These are phyloP conservation scores for Candida railenensis DNA, from an alignment of 805 yeast species.

Conservation along the genomic window DNA sequence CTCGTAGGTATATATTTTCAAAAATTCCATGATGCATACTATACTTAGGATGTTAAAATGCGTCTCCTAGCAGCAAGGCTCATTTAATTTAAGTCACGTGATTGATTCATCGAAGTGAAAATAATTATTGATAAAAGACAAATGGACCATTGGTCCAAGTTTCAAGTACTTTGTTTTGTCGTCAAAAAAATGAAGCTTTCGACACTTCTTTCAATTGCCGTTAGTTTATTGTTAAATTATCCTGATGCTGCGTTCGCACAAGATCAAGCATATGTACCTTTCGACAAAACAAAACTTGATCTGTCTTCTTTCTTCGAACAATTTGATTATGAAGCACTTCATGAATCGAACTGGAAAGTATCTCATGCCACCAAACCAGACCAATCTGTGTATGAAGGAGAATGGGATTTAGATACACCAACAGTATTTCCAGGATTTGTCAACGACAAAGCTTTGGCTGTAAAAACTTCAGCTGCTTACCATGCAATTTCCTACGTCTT, in stretches of 20 bases:
- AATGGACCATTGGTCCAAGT: no score
- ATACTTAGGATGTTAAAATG: no score
- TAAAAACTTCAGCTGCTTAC: conserved; percentile 72
- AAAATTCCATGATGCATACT: no score
- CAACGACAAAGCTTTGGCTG: conserved; percentile 74
- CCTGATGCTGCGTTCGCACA: background rate
- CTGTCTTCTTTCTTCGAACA: conserved; percentile 63
- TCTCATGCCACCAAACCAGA: conserved; percentile 56
- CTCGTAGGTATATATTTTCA: no score
- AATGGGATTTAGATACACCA: conserved; percentile 67
- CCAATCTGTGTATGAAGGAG: conserved; percentile 62
- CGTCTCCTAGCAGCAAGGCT: no score
- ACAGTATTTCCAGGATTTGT: conserved; percentile 53
- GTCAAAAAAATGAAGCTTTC: background rate
- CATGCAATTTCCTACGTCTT: conserved; percentile 76
- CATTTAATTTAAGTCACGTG: no score
- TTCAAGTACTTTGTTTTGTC: no score
- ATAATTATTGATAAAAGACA: no score
- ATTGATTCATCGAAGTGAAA: no score
- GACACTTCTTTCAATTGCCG: background rate
- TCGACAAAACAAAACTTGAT: conserved; percentile 31
- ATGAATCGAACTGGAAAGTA: conserved; percentile 39
- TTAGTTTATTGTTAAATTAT: background rate
- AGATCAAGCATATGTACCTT: conserved; percentile 9
- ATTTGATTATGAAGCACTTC: conserved; percentile 35